phyloP scores from a whole-genome alignment of 805 yeast species.

The Yarrowia porcina region DNA sequence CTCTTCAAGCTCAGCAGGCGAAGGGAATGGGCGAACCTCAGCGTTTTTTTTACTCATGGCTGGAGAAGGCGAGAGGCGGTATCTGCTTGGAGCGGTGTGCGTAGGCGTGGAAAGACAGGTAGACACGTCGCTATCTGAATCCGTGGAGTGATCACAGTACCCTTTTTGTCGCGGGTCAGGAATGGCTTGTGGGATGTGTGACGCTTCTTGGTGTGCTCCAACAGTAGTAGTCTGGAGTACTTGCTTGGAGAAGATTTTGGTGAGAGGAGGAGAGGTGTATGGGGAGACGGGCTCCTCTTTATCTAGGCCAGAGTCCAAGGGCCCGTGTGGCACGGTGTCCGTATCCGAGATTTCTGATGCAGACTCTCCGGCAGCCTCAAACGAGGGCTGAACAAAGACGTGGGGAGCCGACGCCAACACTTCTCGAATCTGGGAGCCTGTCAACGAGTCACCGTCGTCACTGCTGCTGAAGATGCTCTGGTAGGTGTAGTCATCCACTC shows the following conservation, averaged over 20 bases:
- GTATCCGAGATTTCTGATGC: neutral
- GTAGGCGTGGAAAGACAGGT: neutral
- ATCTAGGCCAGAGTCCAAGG: neutral
- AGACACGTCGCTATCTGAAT: neutral
- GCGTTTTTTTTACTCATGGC: no score
- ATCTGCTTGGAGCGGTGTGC: neutral
- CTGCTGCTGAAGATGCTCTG: slow-evolving; percentile 1
- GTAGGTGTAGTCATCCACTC: slow-evolving; percentile 2
- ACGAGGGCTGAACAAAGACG: neutral
- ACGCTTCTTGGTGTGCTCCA: neutral
- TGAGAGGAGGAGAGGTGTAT: neutral
- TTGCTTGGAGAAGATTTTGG: neutral
- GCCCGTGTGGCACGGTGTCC: neutral
- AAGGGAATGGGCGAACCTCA: no score
- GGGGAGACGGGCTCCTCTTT: neutral
- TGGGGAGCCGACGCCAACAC: neutral
- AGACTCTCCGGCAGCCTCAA: slow-evolving; percentile 7
- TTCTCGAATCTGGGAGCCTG: neutral
- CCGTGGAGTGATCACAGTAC: neutral
- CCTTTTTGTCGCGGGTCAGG: neutral
- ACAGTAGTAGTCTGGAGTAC: neutral
- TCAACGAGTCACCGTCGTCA: slow-evolving; percentile 18
- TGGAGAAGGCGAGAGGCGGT: neutral
- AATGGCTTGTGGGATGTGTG: neutral
- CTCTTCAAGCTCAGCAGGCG: no score